These are phyloP conservation scores for Fusarium xylarioides DNA, from an alignment of 2,329 filamentous ascomycete species.

Conservation along the genomic window DNA sequence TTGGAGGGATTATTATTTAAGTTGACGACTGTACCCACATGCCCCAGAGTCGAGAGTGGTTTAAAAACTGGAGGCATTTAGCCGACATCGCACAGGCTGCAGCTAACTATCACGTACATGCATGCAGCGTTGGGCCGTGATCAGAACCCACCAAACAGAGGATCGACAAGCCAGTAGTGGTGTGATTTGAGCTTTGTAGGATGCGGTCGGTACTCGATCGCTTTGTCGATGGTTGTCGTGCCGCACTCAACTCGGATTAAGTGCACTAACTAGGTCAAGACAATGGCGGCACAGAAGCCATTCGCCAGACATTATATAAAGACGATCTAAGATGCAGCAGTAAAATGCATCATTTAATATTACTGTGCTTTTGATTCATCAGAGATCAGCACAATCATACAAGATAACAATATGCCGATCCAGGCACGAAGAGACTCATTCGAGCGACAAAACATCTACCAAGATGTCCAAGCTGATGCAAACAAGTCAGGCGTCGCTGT, in stretches of 20 bases:
- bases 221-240: neutral
- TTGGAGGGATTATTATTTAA: conserved; percentile 13
- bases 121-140: neutral
- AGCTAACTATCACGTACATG: neutral
- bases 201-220: neutral
- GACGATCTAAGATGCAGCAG: neutral
- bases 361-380: too few relatives aligned
- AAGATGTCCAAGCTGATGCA: conserved; percentile 33
- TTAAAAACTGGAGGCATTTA: conserved; percentile 20
- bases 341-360: fast-evolving
- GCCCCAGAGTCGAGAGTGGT: conserved; percentile 7
- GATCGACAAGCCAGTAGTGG: neutral
- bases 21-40: neutral
- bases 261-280: too few relatives aligned
- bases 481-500: conserved; percentile 33
- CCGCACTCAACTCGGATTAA: neutral
- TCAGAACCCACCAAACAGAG: neutral
- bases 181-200: neutral
- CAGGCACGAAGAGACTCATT: conserved; percentile 2
- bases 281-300: neutral
- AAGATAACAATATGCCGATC: neutral
- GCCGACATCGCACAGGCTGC: neutral
- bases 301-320: neutral
- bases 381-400: neutral
- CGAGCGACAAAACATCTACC: conserved; percentile 17